A percentile compares a stretch with the other conserved stretches of the same genome.
These are phyloP conservation scores for Tuber melanosporum DNA, from an alignment of 495 filamentous ascomycete species.

Conservation along the genomic window DNA sequence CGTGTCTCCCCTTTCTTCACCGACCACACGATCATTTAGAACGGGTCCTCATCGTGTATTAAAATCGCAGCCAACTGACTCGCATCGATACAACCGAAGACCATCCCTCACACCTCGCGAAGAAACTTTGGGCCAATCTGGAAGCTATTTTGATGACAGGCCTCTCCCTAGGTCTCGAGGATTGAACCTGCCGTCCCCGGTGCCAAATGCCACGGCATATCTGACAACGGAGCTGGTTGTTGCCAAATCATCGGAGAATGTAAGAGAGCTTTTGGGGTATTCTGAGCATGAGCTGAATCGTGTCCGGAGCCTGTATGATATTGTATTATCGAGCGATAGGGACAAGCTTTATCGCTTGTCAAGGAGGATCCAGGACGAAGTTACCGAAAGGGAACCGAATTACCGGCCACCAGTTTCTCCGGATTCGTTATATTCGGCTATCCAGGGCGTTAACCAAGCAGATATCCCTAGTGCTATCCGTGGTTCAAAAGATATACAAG, in stretches of 20 bases:
- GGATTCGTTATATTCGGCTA: slow-evolving; percentile 27
- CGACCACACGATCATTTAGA: slow-evolving; percentile 46
- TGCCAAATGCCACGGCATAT: slow-evolving; percentile 49
- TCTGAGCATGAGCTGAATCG: slow-evolving; percentile 43
- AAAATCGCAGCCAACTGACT: slow-evolving; percentile 52
- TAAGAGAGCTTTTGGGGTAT: slow-evolving; percentile 49
- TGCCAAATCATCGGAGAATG: slow-evolving; percentile 50
- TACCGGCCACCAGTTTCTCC: slow-evolving; percentile 52
- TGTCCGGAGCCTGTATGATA: slow-evolving; percentile 48
- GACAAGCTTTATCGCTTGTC: slow-evolving; percentile 49
- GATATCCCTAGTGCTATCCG: slow-evolving; percentile 33
- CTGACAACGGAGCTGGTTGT: slow-evolving; percentile 53
- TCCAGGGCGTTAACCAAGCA: slow-evolving; percentile 30
- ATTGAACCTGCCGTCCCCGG: slow-evolving; percentile 44
- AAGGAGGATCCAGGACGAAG: slow-evolving; percentile 47
- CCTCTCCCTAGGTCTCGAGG: slow-evolving; percentile 46
- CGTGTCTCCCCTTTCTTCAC: slow-evolving; percentile 46
- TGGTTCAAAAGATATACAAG: slow-evolving; percentile 33
- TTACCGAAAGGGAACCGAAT: slow-evolving; percentile 49
- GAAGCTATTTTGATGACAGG: slow-evolving; percentile 37
- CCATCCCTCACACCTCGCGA: slow-evolving; percentile 43
- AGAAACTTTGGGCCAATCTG: slow-evolving; percentile 33
- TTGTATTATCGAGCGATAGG: slow-evolving; percentile 48
- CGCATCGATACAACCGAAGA: slow-evolving; percentile 47
- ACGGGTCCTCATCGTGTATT: slow-evolving; percentile 52